phyloP scores from a whole-genome alignment of 768 basidiomycete genomes.

The Cystobasidium tubakii region DNA sequence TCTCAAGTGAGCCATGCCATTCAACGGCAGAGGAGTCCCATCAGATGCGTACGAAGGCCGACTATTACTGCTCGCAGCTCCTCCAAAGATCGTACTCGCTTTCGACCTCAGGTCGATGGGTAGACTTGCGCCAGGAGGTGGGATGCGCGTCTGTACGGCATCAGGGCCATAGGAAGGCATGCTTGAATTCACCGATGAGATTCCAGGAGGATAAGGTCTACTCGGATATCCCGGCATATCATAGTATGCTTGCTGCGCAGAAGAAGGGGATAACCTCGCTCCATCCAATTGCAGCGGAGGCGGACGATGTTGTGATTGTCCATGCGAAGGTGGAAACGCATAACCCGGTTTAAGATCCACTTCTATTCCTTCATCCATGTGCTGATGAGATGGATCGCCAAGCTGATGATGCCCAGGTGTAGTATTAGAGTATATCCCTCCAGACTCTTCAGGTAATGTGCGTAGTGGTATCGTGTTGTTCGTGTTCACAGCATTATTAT shows the following conservation, averaged over 20 bases:
- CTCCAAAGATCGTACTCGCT: constrained; percentile 18
- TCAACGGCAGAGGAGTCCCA: constrained; percentile 25
- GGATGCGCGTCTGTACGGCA: background rate
- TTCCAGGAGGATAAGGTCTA: background rate
- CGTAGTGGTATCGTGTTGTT: too few relatives aligned
- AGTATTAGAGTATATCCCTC: background rate
- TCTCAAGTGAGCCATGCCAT: background rate
- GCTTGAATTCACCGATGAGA: too few relatives aligned
- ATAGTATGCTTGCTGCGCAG: background rate
- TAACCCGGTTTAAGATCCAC: background rate
- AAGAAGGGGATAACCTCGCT: background rate
- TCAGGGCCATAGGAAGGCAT: background rate
- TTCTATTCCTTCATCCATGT: background rate
- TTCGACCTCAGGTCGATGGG: background rate
- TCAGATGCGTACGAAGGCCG: background rate
- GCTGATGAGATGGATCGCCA: too few relatives aligned
- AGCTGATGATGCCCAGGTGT: background rate
- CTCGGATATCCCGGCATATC: background rate
- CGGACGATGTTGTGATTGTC: background rate
- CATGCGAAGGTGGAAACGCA: background rate
- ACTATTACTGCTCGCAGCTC: background rate
- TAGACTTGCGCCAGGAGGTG: background rate
- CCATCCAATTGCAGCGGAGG: background rate
- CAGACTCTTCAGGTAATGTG: too few relatives aligned
- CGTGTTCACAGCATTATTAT: too few relatives aligned